Conservation (phyloP, 1,284 basidiomycete genomes). For the Golubevia sp. region DNA sequence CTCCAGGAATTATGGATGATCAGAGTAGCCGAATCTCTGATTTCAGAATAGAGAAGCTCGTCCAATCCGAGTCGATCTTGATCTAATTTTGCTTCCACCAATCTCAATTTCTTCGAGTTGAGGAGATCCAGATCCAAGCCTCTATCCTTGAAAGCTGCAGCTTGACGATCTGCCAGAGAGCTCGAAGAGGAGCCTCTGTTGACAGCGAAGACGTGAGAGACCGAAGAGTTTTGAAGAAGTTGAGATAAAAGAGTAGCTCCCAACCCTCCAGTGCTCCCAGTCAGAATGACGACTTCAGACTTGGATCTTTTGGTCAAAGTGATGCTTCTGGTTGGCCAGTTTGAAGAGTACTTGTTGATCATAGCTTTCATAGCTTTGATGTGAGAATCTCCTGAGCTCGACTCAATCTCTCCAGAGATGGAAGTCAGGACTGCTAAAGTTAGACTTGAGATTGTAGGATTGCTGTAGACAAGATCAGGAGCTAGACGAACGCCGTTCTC, state of each 20-base stretch:
- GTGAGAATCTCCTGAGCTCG: not conserved
- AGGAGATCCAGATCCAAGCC: not conserved
- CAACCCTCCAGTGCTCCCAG: conserved; percentile 3
- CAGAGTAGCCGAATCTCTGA: not conserved
- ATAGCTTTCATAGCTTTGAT: not conserved
- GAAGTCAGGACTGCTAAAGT: not conserved
- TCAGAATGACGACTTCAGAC: not conserved
- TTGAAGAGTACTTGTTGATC: not conserved
- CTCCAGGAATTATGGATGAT: conserved; percentile 8
- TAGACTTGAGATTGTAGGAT: conserved; percentile 1
- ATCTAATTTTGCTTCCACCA: not conserved
- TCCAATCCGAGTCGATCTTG: not conserved
- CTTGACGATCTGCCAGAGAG: not conserved
- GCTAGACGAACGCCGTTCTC: not conserved
- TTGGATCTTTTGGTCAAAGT: not conserved
- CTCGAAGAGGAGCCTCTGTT: not conserved
- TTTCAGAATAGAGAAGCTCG: not conserved
- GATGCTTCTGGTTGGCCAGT: not conserved
- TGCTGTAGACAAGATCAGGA: not conserved
- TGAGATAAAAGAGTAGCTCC: not conserved
- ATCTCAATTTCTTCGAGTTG: not conserved
- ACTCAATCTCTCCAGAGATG: not conserved
- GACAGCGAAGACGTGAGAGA: not conserved
- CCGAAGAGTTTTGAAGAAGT: not conserved
- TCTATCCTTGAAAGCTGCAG: not conserved